Base-by-base conservation (phyloP, 768 basidiomycete species). In the Bullera alba region DNA sequence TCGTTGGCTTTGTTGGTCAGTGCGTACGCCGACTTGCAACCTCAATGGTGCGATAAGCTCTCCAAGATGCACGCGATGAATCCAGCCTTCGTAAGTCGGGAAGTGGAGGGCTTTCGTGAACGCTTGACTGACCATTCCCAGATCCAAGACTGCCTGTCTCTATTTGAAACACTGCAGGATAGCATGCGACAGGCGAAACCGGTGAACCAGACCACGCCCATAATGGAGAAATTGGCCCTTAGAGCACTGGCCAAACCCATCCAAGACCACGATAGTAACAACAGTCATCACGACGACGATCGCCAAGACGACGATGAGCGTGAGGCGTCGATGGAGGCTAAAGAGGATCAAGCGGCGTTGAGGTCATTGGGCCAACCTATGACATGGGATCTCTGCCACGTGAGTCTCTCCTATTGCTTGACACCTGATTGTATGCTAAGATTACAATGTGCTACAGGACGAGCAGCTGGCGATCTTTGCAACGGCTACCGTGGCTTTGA, bases 41-140 rank as follows among this genome's bases (percentile, higher is more conserved):
- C 71, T 0, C 56, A 67, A 15, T 78, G 77, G 76, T 69, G 77
- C 19, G 66, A 67, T 23, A 51, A 56, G 5, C 72, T 80, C 42
- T 74, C 75, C 26, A 67, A 72, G 42, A 79, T 78, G 1, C 75
- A 76, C 28, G 75, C 79, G 48, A 71, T 82, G 34, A 79, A 82
- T 58, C 80, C 81, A 0, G 76, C 78, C 57, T 79, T 81, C 54
- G 80, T 79, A 50, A 55, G 76, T 75, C 3, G 32, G 3, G n/a
- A 3, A 4, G 5, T 22, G n/a, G n/a, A n/a, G n/a, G n/a, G n/a
- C n/a, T 23, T 30, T 6, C 45, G 7, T 29, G 16, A 16, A 22
- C 46, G 23, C 29, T 42, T 25, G 6, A n/a, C 22, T 36, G 23
- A 19, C 22, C 15, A 38, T 27, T 22, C 8, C 8, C 30, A 71